Percentiles rank a stretch among this genome's conserved stretches.
These are phyloP conservation scores for Mycena chlorophos DNA, from an alignment of 768 basidiomycete species.

Conservation along the genomic window DNA sequence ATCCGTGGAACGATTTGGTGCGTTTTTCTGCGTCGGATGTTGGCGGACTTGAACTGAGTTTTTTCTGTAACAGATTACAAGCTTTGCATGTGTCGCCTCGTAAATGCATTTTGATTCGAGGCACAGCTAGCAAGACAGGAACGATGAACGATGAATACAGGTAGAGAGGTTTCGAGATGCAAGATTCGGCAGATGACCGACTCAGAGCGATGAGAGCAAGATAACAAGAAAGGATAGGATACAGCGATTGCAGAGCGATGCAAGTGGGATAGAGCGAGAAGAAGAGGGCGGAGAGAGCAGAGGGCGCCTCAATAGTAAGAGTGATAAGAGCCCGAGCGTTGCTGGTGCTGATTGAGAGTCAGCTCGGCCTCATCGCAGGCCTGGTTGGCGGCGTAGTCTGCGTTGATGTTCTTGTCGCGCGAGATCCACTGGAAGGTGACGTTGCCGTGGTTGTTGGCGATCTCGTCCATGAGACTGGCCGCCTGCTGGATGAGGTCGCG, in stretches of 20 bases:
- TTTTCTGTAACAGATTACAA: neutral
- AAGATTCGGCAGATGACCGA: too few species aligned
- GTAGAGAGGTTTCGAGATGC: neutral
- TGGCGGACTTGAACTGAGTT: neutral
- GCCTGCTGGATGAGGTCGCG: conserved; percentile 14
- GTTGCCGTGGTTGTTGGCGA: neutral
- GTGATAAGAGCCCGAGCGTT: neutral
- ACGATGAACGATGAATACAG: neutral
- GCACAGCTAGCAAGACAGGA: neutral
- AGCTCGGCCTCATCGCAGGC: conserved; percentile 7
- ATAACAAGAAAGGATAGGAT: too few species aligned
- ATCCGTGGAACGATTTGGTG: neutral
- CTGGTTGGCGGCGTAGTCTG: conserved; percentile 9
- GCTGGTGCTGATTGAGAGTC: neutral
- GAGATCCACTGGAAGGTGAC: conserved; percentile 10
- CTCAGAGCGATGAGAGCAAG: too few species aligned
- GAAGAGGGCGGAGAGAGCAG: neutral
- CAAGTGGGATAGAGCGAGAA: too few species aligned
- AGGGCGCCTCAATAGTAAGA: neutral
- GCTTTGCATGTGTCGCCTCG: neutral
- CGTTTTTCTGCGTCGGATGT: neutral
- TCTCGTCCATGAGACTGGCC: neutral
- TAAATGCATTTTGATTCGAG: neutral
- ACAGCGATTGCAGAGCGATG: too few species aligned
- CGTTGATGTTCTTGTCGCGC: conserved; percentile 9